Conservation (phyloP, 495 filamentous ascomycete species). For the Alectoria sarmentosa region DNA sequence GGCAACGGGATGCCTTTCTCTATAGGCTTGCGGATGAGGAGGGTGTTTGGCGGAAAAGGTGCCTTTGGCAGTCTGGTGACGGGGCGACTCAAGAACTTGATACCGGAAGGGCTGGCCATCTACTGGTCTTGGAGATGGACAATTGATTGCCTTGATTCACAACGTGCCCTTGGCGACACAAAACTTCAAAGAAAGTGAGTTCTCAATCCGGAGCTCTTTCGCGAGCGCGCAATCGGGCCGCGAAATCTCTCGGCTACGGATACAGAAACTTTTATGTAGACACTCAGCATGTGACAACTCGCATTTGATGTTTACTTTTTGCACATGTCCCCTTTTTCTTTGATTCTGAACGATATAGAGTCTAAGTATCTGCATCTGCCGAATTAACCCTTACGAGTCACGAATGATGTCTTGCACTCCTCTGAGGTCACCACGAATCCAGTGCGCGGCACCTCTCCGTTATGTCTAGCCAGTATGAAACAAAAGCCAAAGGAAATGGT, state of each 20-base stretch:
- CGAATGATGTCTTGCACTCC: slow-evolving; percentile 20
- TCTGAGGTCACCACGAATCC: neutral
- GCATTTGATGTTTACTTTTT: neutral
- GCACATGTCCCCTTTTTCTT: neutral
- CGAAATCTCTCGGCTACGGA: neutral
- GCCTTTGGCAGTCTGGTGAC: neutral
- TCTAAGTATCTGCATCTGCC: neutral
- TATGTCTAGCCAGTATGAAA: slow-evolving; percentile 19
- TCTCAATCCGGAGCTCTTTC: neutral
- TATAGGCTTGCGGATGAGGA: slow-evolving; percentile 21
- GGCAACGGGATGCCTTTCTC: slow-evolving; percentile 15
- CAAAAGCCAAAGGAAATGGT: slow-evolving; percentile 9
- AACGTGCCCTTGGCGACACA: neutral
- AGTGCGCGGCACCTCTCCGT: slow-evolving; percentile 9
- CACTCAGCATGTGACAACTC: neutral
- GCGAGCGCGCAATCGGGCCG: neutral
- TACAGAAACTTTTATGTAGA: neutral
- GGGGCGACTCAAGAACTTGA: neutral
- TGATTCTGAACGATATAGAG: neutral
- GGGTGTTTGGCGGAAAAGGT: slow-evolving; percentile 12
- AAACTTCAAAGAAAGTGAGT: neutral
- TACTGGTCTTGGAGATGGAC: neutral
- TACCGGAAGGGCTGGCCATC: neutral
- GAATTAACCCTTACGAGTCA: neutral
- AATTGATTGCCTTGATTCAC: neutral